Base-by-base conservation (phyloP, 192 early-diverging fungal species). In the Radiomyces spectabilis region DNA sequence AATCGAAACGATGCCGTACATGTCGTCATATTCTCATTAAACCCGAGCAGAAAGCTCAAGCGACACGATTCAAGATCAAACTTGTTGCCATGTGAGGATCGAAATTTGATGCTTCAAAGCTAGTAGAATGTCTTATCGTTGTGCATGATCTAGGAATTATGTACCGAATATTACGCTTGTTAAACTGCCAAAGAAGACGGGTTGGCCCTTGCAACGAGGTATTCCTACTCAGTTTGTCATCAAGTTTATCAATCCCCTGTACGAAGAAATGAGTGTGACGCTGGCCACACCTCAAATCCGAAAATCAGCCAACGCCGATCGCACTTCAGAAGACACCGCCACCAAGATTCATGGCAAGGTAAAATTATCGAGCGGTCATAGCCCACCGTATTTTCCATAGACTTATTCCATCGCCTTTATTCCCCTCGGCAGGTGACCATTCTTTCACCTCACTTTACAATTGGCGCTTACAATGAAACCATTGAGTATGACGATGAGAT, bases 1-100 rank as follows among this genome's bases (percentile, higher is more conserved):
- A 85, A 22, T 74, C 87, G 0, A 91, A 93, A 32, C 80, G 90
- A 29, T 97, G 95, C 64, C 80, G 89, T 32, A 61, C 73, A 3
- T 97, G 95, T 75, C 83, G 88, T 32, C 86, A 93, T 61, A 86
- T 94, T 35, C 71, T 97, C 18, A 85, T 92, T 51, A 95, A 94
- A 61, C 93, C 95, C 0, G 92, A 95, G 52, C 84, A 85, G 62
- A 95, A 94, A 59, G 90, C 92, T 1, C 90, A 94, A 53, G 74
- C 80, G 5, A 89, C 85, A 1, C 72, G 82, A 45, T 96, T 94
- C 77, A 91, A 87, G 61, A 91, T 96, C 69, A 89, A 91, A 62
- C 74, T 90, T 39, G 81, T 92, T 49, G 93, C 91, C 0, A 74
- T 85, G 87, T 86, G 72, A 66, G 74, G 35, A 12, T 31, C 41